These are phyloP conservation scores for Auricularia cornea DNA, from an alignment of 768 basidiomycete species.

Conservation along the genomic window DNA sequence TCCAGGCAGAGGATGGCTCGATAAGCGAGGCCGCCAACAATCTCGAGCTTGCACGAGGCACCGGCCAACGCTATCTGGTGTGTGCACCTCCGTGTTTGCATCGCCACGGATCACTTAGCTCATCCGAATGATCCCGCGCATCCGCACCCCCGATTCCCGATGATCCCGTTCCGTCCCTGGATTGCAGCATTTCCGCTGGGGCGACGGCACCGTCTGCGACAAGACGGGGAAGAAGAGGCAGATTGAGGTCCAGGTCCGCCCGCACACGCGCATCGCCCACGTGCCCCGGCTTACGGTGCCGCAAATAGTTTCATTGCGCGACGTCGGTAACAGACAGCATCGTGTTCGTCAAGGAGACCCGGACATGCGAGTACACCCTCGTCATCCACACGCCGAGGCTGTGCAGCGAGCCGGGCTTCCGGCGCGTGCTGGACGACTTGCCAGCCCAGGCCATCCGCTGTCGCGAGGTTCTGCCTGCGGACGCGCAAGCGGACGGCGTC, in stretches of 20 bases:
- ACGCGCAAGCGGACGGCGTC: neutral
- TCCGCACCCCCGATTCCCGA: neutral
- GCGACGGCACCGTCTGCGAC: slow-evolving; percentile 87
- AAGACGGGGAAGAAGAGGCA: slow-evolving; percentile 81
- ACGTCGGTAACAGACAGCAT: slow-evolving; percentile 90
- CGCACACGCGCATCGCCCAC: neutral
- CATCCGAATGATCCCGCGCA: neutral
- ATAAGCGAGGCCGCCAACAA: slow-evolving; percentile 54
- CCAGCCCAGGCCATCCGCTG: slow-evolving; percentile 70
- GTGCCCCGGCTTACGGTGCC: neutral
- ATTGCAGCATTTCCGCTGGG: slow-evolving; percentile 44
- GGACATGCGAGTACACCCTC: slow-evolving; percentile 89
- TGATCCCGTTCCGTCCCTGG: neutral
- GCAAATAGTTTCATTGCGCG: slow-evolving; percentile 79
- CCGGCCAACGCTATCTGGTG: slow-evolving; percentile 84
- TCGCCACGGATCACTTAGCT: neutral
- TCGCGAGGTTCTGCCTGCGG: slow-evolving; percentile 52
- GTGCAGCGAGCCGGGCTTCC: slow-evolving; percentile 90
- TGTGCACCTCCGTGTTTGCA: slow-evolving; percentile 18
- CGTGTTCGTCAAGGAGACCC: slow-evolving; percentile 85
- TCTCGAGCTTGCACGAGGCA: slow-evolving; percentile 67
- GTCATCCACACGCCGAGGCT: slow-evolving; percentile 92
- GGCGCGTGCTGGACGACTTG: slow-evolving; percentile 55
- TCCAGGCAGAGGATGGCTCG: slow-evolving; percentile 27
- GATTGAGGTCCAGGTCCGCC: slow-evolving; percentile 86